Evolutionary conservation across 805 yeast species (phyloP), one percentile per base, ranked within the genome.

Genomic region (Starmerella riodocensis): DNA sequence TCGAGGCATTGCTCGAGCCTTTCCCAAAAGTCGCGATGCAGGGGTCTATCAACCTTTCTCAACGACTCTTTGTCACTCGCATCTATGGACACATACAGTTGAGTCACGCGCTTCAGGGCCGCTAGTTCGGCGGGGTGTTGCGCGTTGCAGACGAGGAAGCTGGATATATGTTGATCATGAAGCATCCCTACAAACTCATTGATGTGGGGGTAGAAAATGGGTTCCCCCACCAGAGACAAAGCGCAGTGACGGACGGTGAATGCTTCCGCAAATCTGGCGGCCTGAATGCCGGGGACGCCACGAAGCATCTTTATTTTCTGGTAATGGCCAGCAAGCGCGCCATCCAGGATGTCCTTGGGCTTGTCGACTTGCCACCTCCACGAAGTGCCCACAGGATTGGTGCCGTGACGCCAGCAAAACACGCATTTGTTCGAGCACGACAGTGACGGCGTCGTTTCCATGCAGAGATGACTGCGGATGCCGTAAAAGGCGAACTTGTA

Each of bases 321-420:
- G 59, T 86, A 86, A 57, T 85, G 96, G 3, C 94, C 94, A 47
- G 70, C 74, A 32, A 85, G 60, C 0, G 95, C 95, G 22, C 94
- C 94, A 33, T 80, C 73, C 40, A 85, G n/a, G 36, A 85, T 82
- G 44, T 66, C 76, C 50, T 82, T 86, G 0, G 96, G 95, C 17
- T 78, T 76, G 58, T 85, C 95, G 12, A 84, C 81, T 53, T 84
- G 88, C 96, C 96, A 85, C 53, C 95, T 67, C 96, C 96, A 85
- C 44, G 78, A 78, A 22, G 93, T 85, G 14, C 94, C 94, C 2
- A 86, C 95, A 0, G 96, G 96, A 54, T 85, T 86, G 2, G 95
- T 85, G 35, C 96, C 96, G 59, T 85, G 96, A 57, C 96, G 72
- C 96, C 96, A 85, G 62, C 96, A 85, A 55, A 85, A 85, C 4